A percentile compares a stretch with the other conserved stretches of the same genome.
These are phyloP conservation scores for Yamadazyma taylorii DNA, from an alignment of 1,139 yeast species.

Conservation along the genomic window DNA sequence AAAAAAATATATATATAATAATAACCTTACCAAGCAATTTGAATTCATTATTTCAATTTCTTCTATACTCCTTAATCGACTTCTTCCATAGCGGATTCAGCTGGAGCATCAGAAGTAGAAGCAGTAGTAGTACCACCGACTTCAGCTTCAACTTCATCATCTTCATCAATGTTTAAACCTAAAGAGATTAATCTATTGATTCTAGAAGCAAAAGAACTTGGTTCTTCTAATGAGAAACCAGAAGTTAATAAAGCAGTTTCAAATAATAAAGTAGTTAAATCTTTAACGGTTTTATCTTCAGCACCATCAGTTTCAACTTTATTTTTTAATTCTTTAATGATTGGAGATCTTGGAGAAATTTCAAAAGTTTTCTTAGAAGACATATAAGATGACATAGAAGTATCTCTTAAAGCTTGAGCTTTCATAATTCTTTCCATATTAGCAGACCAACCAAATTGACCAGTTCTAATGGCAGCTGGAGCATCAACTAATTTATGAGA, in stretches of 20 bases:
- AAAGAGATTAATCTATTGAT: constrained; percentile 97
- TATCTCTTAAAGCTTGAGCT: constrained; percentile 99
- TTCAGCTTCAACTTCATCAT: constrained; percentile 58
- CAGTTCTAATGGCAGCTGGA: constrained; percentile 99
- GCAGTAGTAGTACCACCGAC: constrained; percentile 51
- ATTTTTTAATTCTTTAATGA: constrained; percentile 91
- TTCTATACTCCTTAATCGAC: constrained; percentile 66
- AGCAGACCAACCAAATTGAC: constrained; percentile 99
- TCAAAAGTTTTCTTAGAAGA: constrained; percentile 99
- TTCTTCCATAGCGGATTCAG: constrained; percentile 98
- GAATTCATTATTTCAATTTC: background rate
- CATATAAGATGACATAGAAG: constrained; percentile 99
- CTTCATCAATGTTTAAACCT: constrained; percentile 97
- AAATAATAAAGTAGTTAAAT: constrained; percentile 90
- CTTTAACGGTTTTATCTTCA: constrained; percentile 97
- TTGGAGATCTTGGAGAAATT: constrained; percentile 95
- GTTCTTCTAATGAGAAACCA: constrained; percentile 98
- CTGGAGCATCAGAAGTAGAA: constrained; percentile 62
- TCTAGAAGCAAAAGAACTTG: constrained; percentile 95
- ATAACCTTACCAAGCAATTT: background rate
- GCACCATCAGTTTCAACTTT: constrained; percentile 98
- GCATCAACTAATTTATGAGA: constrained; percentile 97
- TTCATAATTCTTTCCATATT: constrained; percentile 99
- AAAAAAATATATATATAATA: background rate
- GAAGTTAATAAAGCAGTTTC: constrained; percentile 98